Percentiles rank a stretch among this genome's conserved stretches.
These are phyloP conservation scores for Barnettozyma sucrosica DNA, from an alignment of 805 yeast species.

Conservation along the genomic window DNA sequence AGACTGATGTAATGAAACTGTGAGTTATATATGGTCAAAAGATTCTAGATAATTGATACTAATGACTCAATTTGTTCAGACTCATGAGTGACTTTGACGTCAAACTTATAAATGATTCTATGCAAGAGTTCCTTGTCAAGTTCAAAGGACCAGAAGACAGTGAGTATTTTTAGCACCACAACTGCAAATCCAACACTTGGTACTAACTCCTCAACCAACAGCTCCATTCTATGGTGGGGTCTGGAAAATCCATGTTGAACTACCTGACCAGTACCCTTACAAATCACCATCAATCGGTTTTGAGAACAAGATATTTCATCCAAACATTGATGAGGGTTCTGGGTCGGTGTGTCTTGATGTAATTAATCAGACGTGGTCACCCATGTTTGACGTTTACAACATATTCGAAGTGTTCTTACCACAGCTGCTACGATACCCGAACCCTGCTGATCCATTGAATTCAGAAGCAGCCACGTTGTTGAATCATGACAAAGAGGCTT, in stretches of 20 bases:
- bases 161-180: constrained; percentile 21
- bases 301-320: constrained; percentile 86
- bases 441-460: constrained; percentile 90
- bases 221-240: constrained; percentile 86
- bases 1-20: constrained; percentile 94
- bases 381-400: constrained; percentile 89
- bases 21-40: constrained; percentile 31
- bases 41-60: background rate
- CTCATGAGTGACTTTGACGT: constrained; percentile 93
- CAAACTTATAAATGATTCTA: constrained; percentile 68
- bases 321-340: constrained; percentile 84
- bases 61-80: constrained; percentile 24
- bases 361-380: constrained; percentile 96
- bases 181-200: too few relatives aligned
- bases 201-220: constrained; percentile 8
- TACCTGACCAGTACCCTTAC: constrained; percentile 93
- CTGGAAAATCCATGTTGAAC: constrained; percentile 88
- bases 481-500: constrained; percentile 59
- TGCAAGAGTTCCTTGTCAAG: constrained; percentile 81
- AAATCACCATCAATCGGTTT: constrained; percentile 96
- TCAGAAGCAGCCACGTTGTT: constrained; percentile 82
- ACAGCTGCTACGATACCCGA: constrained; percentile 85
- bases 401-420: constrained; percentile 92
- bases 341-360: constrained; percentile 96
- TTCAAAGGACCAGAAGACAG: constrained; percentile 80